phyloP scores from a whole-genome alignment of 805 yeast genomes.

The Candida maesae region DNA sequence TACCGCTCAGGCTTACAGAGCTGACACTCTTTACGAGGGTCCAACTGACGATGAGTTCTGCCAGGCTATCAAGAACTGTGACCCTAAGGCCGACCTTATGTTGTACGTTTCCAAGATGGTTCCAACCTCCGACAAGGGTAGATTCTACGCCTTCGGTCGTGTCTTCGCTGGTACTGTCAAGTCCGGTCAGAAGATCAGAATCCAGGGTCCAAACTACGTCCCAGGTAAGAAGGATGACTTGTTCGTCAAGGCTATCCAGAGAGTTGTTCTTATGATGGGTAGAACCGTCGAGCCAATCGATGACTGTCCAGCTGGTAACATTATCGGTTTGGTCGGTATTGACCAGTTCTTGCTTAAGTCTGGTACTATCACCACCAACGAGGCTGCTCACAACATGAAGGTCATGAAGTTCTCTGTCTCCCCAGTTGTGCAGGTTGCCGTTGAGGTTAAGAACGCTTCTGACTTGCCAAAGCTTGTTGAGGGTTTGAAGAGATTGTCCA shows the following conservation, averaged over 20 bases:
- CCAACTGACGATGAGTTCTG: slow-evolving; percentile 90
- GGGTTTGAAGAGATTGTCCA: slow-evolving; percentile 99
- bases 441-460: slow-evolving; percentile 98
- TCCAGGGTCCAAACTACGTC: slow-evolving; percentile 99
- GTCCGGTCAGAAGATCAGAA: slow-evolving; percentile 99
- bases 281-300: slow-evolving; percentile 96
- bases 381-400: slow-evolving; percentile 98
- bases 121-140: slow-evolving; percentile 99
- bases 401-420: slow-evolving; percentile 99
- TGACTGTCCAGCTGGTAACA: slow-evolving; percentile 99
- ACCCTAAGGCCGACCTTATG: slow-evolving; percentile 97
- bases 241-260: slow-evolving; percentile 95
- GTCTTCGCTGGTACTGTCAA: slow-evolving; percentile 99
- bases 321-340: slow-evolving; percentile 99
- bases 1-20: slow-evolving; percentile 99
- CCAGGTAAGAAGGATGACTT: slow-evolving; percentile 98
- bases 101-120: slow-evolving; percentile 99
- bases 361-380: slow-evolving; percentile 97
- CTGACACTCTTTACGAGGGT: slow-evolving; percentile 98
- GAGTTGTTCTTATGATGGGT: slow-evolving; percentile 99
- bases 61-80: slow-evolving; percentile 95
- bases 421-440: slow-evolving; percentile 99
- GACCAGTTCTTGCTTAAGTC: slow-evolving; percentile 99
- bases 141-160: slow-evolving; percentile 99
- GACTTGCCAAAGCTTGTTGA: slow-evolving; percentile 99